Conservation (phyloP, 345 rosid species). For the Gossypioides kirkii region DNA sequence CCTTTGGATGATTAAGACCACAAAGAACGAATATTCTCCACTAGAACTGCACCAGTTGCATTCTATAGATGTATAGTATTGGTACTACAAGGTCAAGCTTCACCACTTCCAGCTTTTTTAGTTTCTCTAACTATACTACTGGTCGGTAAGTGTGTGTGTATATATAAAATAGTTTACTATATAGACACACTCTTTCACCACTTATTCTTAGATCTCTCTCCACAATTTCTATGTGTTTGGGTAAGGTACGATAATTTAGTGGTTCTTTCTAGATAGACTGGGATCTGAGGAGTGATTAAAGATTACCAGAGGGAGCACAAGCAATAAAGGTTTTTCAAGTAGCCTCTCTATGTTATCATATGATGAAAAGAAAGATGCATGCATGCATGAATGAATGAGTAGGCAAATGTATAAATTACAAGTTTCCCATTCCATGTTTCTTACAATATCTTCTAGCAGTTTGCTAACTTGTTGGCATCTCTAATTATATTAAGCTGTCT, state of each 20-base stretch:
- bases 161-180: neutral
- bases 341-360: neutral
- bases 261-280: neutral
- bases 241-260: neutral
- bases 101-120: neutral
- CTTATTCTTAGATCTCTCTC: neutral
- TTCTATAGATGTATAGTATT: neutral
- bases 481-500: neutral
- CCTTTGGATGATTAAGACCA: neutral
- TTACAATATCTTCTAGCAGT: neutral
- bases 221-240: neutral
- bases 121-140: neutral
- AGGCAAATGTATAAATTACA: neutral
- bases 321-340: neutral
- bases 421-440: neutral
- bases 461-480: neutral
- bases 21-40: neutral
- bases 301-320: neutral
- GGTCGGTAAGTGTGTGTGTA: neutral
- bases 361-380: neutral
- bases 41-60: neutral
- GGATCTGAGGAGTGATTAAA: neutral
- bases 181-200: neutral
- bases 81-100: neutral
- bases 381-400: neutral